Evolutionary conservation across 768 basidiomycete species (phyloP).

Genomic region (Mycena maculata): DNA sequence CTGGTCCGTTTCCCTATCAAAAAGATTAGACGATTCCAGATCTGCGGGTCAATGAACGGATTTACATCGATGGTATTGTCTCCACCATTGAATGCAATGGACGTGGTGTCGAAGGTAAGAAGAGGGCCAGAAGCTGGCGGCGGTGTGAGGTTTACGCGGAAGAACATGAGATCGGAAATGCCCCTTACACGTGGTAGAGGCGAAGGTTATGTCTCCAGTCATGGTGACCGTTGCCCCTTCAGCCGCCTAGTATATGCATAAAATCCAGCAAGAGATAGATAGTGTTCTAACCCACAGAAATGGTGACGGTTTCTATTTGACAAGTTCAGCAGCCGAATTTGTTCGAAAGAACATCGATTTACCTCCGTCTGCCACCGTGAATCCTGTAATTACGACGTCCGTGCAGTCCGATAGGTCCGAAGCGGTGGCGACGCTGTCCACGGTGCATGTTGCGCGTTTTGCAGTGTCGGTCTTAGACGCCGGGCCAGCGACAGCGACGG

Average conservation of each 20-base stretch:
- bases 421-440: constrained; percentile 36
- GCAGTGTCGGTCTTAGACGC: constrained; percentile 29
- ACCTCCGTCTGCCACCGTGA: constrained; percentile 28
- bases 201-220: constrained; percentile 32
- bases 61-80: constrained; percentile 25
- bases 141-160: neutral
- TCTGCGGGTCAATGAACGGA: neutral
- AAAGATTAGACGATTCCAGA: neutral
- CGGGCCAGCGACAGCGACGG: constrained; percentile 10
- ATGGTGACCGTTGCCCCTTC: constrained; percentile 40
- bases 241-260: constrained; percentile 45
- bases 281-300: constrained; percentile 5
- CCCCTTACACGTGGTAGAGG: constrained; percentile 27
- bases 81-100: constrained; percentile 32
- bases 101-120: constrained; percentile 26
- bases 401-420: constrained; percentile 34
- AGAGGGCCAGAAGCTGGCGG: constrained; percentile 29
- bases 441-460: constrained; percentile 38
- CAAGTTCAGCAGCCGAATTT: neutral
- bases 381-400: constrained; percentile 34
- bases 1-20: constrained; percentile 27
- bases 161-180: too few species aligned
- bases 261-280: neutral
- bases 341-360: neutral
- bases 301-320: constrained; percentile 18